Conservation (phyloP, 345 rosid genomes). For the Salix dunnii region DNA sequence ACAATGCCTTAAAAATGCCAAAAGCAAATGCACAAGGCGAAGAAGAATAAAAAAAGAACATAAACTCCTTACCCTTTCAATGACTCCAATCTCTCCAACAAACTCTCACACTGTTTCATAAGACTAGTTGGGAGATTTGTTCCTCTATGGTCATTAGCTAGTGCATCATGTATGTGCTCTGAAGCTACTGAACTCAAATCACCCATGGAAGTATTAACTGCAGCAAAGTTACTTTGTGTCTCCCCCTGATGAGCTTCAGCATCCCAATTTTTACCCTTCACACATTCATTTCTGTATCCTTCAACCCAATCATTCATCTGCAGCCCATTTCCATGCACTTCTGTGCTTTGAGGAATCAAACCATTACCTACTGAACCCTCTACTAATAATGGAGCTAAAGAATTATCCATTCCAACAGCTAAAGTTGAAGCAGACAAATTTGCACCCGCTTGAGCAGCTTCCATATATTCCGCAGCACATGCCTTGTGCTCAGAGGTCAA, state of each 20-base stretch:
- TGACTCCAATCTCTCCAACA: constrained; percentile 71
- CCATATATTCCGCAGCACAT: constrained; percentile 32
- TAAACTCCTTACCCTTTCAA: constrained; percentile 53
- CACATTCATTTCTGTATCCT: constrained; percentile 32
- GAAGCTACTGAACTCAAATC: constrained; percentile 11
- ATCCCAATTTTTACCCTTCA: constrained; percentile 21
- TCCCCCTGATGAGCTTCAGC: constrained; percentile 31
- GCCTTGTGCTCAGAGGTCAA: constrained; percentile 22
- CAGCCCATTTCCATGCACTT: constrained; percentile 13
- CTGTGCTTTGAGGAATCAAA: constrained; percentile 30
- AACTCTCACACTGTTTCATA: constrained; percentile 47
- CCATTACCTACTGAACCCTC: constrained; percentile 21
- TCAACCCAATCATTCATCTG: constrained; percentile 19
- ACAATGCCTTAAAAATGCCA: neutral
- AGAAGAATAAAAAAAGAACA: constrained; percentile 17
- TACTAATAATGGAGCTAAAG: constrained; percentile 23
- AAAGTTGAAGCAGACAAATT: constrained; percentile 26
- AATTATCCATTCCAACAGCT: constrained; percentile 29
- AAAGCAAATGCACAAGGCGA: neutral
- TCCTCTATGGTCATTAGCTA: constrained; percentile 19
- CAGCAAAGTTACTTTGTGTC: constrained; percentile 18
- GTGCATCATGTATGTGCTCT: constrained; percentile 12
- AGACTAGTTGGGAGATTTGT: constrained; percentile 48
- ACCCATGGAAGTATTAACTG: constrained; percentile 24
- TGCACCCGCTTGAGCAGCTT: constrained; percentile 26